Conservation (phyloP, 2,329 filamentous ascomycete species). For the Fusarium beomiforme region DNA sequence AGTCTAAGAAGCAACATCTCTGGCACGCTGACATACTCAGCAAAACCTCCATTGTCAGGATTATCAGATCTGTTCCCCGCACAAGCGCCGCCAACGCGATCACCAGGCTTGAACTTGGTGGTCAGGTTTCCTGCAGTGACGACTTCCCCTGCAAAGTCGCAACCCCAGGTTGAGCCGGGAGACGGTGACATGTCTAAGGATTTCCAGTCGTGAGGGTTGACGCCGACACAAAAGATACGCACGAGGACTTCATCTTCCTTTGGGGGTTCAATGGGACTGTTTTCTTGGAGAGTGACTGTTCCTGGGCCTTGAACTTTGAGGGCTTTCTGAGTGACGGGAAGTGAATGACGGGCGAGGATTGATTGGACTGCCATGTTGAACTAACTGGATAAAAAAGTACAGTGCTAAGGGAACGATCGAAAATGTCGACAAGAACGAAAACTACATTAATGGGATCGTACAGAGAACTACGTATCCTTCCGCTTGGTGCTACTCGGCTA, state of each 20-base stretch:
- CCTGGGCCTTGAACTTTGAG: not conserved
- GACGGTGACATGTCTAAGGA: conserved; percentile 32
- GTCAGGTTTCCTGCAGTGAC: not conserved
- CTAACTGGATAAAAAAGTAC: not conserved
- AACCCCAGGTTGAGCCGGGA: conserved; percentile 27
- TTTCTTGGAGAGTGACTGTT: not conserved
- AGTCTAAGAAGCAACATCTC: conserved; percentile 6
- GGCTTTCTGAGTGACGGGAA: not conserved
- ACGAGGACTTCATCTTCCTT: conserved; percentile 22
- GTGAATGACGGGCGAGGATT: not conserved
- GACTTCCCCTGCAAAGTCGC: conserved; percentile 31
- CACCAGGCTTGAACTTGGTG: not conserved
- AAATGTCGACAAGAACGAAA: too few relatives aligned
- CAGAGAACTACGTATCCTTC: too few relatives aligned
- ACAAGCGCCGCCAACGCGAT: not conserved
- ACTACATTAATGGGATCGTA: too few relatives aligned
- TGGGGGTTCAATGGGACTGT: not conserved
- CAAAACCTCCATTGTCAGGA: not conserved
- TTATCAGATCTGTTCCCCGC: not conserved
- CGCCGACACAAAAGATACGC: conserved; percentile 14
- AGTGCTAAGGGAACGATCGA: too few relatives aligned
- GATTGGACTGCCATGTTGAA: conserved; percentile 5
- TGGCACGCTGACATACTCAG: conserved; percentile 3
- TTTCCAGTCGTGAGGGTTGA: conserved; percentile 35
- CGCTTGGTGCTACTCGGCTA: too few relatives aligned